Conservation (phyloP, 495 filamentous ascomycete species). For the Aspergillus wentii region DNA sequence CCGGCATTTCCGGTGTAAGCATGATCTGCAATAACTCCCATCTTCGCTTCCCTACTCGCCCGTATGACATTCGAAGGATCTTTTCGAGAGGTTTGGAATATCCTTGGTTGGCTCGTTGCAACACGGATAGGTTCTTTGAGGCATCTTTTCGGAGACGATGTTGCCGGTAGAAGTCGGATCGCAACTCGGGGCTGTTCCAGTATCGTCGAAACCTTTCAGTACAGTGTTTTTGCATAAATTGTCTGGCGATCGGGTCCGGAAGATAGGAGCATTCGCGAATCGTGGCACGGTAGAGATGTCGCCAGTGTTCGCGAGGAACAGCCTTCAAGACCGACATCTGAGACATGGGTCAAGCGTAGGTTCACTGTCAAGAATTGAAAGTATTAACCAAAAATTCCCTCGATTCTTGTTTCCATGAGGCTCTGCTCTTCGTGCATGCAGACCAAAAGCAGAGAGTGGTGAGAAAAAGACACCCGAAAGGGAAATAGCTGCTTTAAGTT, state of each 20-base stretch:
- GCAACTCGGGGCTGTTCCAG: conserved; percentile 4
- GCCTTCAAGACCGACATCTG: too few relatives aligned
- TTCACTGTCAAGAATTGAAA: too few relatives aligned
- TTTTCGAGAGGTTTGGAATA: conserved; percentile 55
- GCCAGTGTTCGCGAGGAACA: conserved; percentile 30
- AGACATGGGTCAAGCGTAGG: too few relatives aligned
- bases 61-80: conserved; percentile 66
- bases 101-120: conserved; percentile 62
- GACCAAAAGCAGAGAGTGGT: too few relatives aligned
- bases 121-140: conserved; percentile 19
- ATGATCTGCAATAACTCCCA: conserved; percentile 55
- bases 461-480: too few relatives aligned
- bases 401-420: too few relatives aligned
- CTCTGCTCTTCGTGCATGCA: too few relatives aligned
- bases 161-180: conserved; percentile 8
- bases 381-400: too few relatives aligned
- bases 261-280: conserved; percentile 85
- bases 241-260: conserved; percentile 63
- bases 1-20: conserved; percentile 29
- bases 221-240: conserved; percentile 54
- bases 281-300: conserved; percentile 68
- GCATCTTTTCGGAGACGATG: conserved; percentile 19
- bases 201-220: conserved; percentile 49
- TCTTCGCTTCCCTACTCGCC: conserved; percentile 64
- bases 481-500: conserved; percentile 19